These are phyloP conservation scores for Cubamyces sp. DNA, from an alignment of 768 basidiomycete genomes.

Conservation along the genomic window DNA sequence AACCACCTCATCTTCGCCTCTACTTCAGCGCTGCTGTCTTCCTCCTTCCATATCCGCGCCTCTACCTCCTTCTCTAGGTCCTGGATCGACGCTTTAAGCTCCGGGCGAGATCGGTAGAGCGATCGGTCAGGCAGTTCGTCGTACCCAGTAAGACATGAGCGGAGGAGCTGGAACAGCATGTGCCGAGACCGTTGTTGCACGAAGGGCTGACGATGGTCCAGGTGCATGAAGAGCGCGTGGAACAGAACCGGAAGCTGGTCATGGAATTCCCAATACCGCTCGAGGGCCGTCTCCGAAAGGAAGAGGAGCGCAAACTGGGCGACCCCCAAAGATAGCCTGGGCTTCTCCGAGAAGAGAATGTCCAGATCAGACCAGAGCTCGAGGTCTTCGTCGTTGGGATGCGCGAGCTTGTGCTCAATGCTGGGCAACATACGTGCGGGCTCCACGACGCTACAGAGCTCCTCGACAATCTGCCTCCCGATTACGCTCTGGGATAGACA, in stretches of 20 bases:
- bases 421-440: slow-evolving; percentile 83
- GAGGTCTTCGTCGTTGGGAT: slow-evolving; percentile 65
- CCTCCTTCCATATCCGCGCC: slow-evolving; percentile 71
- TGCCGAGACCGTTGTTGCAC: slow-evolving; percentile 71
- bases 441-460: slow-evolving; percentile 83
- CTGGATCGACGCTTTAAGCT: slow-evolving; percentile 54
- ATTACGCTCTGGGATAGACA: slow-evolving; percentile 79
- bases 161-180: slow-evolving; percentile 85
- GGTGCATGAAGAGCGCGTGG: slow-evolving; percentile 78
- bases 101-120: slow-evolving; percentile 47
- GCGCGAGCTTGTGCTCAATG: slow-evolving; percentile 69
- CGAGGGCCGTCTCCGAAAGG: slow-evolving; percentile 73
- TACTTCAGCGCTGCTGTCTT: slow-evolving; percentile 56
- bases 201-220: slow-evolving; percentile 75
- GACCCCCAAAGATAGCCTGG: slow-evolving; percentile 71
- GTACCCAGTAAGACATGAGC: slow-evolving; percentile 81
- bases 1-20: slow-evolving; percentile 72
- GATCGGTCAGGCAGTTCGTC: slow-evolving; percentile 69
- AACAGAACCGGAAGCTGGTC: slow-evolving; percentile 74
- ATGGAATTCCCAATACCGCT: slow-evolving; percentile 76
- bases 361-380: slow-evolving; percentile 83
- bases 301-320: slow-evolving; percentile 91
- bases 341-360: slow-evolving; percentile 72
- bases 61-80: slow-evolving; percentile 63
- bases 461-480: slow-evolving; percentile 76